A percentile compares a stretch with the other conserved stretches of the same genome.
phyloP scores from a whole-genome alignment of 371 early-diverging fungal species.

The Rhizomucor pusillus region DNA sequence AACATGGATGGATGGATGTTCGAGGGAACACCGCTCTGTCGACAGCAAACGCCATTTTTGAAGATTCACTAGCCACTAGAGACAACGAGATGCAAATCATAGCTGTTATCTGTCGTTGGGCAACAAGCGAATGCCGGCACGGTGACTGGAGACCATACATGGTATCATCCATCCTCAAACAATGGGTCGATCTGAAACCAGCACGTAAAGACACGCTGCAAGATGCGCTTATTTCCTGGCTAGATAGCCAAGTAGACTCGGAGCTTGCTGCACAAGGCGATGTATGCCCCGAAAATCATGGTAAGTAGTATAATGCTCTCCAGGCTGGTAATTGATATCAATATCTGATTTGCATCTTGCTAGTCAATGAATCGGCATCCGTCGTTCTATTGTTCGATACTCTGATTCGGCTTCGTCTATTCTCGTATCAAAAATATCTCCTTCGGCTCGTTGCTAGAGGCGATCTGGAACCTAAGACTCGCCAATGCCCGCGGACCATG shows the following conservation, averaged over 20 bases:
- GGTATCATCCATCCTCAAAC: constrained; percentile 46
- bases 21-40: constrained; percentile 34
- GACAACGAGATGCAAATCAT: constrained; percentile 18
- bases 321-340: too few relatives aligned
- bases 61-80: constrained; percentile 3
- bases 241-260: constrained; percentile 27
- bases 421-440: constrained; percentile 63
- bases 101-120: constrained; percentile 57
- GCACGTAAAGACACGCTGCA: constrained; percentile 32
- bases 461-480: constrained; percentile 47
- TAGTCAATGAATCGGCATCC: constrained; percentile 6
- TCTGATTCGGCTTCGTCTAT: constrained; percentile 52
- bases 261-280: constrained; percentile 5
- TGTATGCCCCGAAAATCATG: too few relatives aligned
- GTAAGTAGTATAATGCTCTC: too few relatives aligned
- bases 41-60: constrained; percentile 29
- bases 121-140: constrained; percentile 47
- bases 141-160: constrained; percentile 63
- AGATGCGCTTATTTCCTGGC: constrained; percentile 42
- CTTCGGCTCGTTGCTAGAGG: constrained; percentile 67
- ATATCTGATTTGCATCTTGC: not conserved
- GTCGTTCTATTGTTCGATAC: constrained; percentile 53
- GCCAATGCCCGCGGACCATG: constrained; percentile 36
- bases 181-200: constrained; percentile 46
- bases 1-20: constrained; percentile 32